These are phyloP conservation scores for Coniochaeta hoffmannii DNA, from an alignment of 2,329 filamentous ascomycete genomes.

Conservation along the genomic window DNA sequence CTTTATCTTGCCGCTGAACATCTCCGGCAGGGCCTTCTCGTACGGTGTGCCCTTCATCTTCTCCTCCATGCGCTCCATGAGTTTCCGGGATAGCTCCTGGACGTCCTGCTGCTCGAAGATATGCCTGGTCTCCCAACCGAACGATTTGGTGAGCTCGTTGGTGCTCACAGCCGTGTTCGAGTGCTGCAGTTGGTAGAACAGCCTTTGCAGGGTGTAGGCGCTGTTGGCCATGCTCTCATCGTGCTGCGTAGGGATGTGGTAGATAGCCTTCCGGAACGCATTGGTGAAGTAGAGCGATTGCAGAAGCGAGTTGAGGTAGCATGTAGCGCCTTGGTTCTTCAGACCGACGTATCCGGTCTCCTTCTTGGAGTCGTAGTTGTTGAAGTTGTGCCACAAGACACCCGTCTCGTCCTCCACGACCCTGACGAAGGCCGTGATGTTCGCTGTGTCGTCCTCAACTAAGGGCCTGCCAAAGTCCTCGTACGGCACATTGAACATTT, in stretches of 20 bases:
- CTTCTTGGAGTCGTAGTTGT: slow-evolving; percentile 97
- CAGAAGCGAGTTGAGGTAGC: slow-evolving; percentile 77
- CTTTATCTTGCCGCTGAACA: slow-evolving; percentile 97
- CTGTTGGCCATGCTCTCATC: slow-evolving; percentile 79
- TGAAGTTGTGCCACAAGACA: slow-evolving; percentile 84
- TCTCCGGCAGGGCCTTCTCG: slow-evolving; percentile 78
- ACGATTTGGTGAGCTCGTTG: slow-evolving; percentile 89
- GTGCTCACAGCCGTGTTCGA: slow-evolving; percentile 78
- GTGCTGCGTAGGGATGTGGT: slow-evolving; percentile 88
- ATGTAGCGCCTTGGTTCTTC: slow-evolving; percentile 93
- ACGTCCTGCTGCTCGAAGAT: slow-evolving; percentile 99
- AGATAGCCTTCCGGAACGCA: slow-evolving; percentile 92
- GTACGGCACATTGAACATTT: slow-evolving; percentile 74
- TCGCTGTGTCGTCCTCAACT: slow-evolving; percentile 68
- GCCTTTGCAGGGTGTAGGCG: slow-evolving; percentile 84
- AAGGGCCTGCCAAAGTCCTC: slow-evolving; percentile 63
- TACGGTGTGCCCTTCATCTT: slow-evolving; percentile 96
- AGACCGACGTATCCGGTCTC: slow-evolving; percentile 95
- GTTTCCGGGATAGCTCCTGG: slow-evolving; percentile 88
- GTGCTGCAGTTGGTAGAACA: slow-evolving; percentile 94
- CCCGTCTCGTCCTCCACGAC: slow-evolving; percentile 82
- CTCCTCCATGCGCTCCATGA: slow-evolving; percentile 96
- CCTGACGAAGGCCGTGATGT: slow-evolving; percentile 76
- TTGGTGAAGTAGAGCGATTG: slow-evolving; percentile 86
- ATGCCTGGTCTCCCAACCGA: slow-evolving; percentile 95